Base-by-base conservation (phyloP, 441 rosid genomes). In the Melastoma candidum region DNA sequence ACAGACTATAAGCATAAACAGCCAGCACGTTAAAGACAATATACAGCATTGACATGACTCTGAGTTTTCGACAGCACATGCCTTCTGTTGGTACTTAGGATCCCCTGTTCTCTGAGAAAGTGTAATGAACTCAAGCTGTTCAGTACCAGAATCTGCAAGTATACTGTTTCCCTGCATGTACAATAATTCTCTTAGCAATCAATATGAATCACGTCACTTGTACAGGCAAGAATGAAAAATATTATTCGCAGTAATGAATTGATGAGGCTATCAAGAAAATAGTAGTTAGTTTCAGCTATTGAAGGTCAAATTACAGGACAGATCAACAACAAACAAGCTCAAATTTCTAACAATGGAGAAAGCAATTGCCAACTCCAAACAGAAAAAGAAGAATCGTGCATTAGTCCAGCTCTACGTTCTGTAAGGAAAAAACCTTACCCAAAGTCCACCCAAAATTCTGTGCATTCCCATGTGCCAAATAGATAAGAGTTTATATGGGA, bases 41-140 rank as follows among this genome's bases (percentile, higher is more conserved):
- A 17, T 17, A 17, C 22, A 17, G 22, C 1, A 17, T 17, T 17
- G 22, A 17, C 29, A 36, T 43, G 49, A 12, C 47, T 50, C 22
- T 17, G 22, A 17, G 57, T 44, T 59, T 26, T 63, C 22, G 22
- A 17, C 22, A 17, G 22, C 22, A 17, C 22, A 17, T 68, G 84
- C 99, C 95, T 83, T 94, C 73, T 74, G 80, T 63, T 87, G 97
- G 70, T 94, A 94, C 62, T 83, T 90, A 11, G 78, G 92, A 64
- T 94, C 96, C 63, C 92, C 95, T 47, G 97, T 90, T 69, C 97
- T 87, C 62, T 90, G 99, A 53, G 99, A 90, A 66, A 94, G 97
- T 63, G 96, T 96, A 58, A 94, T 85, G 66, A 94, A 90, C 59
- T 94, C 99, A 12, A 94, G 75, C 80, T 90, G 97, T 70, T 94